Percentiles rank a stretch among this genome's conserved stretches.
These are phyloP conservation scores for Delonix regia DNA, from an alignment of 306 rosid species.

Conservation along the genomic window DNA sequence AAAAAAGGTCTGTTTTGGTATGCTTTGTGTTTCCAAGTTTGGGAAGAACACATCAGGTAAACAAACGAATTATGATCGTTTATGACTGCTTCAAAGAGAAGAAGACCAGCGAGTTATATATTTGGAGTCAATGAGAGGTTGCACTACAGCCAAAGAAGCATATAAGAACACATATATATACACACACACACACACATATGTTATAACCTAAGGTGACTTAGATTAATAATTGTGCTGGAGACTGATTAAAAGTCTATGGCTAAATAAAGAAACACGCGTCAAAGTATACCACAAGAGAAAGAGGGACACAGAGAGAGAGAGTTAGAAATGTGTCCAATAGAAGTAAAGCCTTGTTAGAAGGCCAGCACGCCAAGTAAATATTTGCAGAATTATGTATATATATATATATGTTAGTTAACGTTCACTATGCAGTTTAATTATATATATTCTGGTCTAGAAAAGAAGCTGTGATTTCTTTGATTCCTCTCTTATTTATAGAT, in stretches of 20 bases:
- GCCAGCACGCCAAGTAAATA: not conserved
- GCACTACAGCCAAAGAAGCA: not conserved
- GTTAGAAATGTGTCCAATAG: not conserved
- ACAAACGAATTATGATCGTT: not conserved
- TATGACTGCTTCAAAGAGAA: conserved; percentile 16
- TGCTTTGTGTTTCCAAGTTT: not conserved
- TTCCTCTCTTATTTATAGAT: not conserved
- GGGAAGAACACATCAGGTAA: not conserved
- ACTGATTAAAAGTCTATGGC: conserved; percentile 50
- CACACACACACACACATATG: not conserved
- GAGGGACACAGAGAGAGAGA: not conserved
- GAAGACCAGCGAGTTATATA: not conserved
- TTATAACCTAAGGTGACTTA: not conserved
- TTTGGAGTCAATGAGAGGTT: not conserved
- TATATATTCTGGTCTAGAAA: not conserved
- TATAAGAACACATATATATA: not conserved
- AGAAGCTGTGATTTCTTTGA: not conserved
- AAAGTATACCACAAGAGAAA: conserved; percentile 39
- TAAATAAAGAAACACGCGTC: conserved; percentile 58
- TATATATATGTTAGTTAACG: too few relatives aligned
- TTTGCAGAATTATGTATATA: not conserved
- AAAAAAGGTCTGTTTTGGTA: conserved; percentile 3
- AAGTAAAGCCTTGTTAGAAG: not conserved
- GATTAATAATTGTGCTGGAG: not conserved
- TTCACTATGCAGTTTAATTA: not conserved